A percentile compares a stretch with the other conserved stretches of the same genome.
Evolutionary conservation across 352 stramenopile species (phyloP).

Genomic region (Phytophthora cryptogea): DNA sequence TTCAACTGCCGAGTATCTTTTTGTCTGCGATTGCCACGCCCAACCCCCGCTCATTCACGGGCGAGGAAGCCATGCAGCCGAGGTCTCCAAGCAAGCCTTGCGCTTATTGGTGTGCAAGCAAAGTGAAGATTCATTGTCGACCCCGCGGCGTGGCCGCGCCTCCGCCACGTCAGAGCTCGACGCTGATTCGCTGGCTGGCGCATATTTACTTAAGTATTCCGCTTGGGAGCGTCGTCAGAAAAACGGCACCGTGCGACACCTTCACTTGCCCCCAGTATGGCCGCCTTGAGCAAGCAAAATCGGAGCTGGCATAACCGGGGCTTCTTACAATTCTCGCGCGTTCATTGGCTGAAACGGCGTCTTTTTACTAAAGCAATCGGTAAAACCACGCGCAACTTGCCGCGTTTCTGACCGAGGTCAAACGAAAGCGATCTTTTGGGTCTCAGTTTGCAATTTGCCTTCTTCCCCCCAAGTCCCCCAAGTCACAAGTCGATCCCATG

Average conservation of each 20-base stretch:
- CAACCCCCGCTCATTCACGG: not conserved
- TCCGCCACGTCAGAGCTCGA: slow-evolving; percentile 22
- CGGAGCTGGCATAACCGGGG: not conserved
- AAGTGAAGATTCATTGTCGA: slow-evolving; percentile 16
- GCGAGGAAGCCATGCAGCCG: not conserved
- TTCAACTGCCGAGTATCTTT: not conserved
- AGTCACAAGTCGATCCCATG: slow-evolving; percentile 16
- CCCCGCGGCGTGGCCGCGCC: not conserved
- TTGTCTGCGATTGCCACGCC: not conserved
- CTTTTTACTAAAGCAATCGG: slow-evolving; percentile 11
- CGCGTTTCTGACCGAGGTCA: not conserved
- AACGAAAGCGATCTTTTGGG: slow-evolving; percentile 14
- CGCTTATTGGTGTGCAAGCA: slow-evolving; percentile 10
- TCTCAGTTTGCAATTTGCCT: slow-evolving; percentile 41
- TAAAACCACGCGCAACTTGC: slow-evolving; percentile 22
- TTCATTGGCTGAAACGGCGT: slow-evolving; percentile 2
- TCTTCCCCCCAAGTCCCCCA: slow-evolving; percentile 17
- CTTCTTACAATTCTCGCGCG: not conserved
- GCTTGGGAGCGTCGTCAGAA: slow-evolving; percentile 17
- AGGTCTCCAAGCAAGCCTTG: slow-evolving; percentile 4
- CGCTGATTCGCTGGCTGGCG: slow-evolving; percentile 16
- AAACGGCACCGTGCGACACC: slow-evolving; percentile 14
- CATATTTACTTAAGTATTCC: slow-evolving; percentile 27
- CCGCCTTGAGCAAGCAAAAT: slow-evolving; percentile 16
- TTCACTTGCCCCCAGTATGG: slow-evolving; percentile 16